Base-by-base conservation (phyloP, 108 stramenopile genomes). In the Cyclotella cryptica region DNA sequence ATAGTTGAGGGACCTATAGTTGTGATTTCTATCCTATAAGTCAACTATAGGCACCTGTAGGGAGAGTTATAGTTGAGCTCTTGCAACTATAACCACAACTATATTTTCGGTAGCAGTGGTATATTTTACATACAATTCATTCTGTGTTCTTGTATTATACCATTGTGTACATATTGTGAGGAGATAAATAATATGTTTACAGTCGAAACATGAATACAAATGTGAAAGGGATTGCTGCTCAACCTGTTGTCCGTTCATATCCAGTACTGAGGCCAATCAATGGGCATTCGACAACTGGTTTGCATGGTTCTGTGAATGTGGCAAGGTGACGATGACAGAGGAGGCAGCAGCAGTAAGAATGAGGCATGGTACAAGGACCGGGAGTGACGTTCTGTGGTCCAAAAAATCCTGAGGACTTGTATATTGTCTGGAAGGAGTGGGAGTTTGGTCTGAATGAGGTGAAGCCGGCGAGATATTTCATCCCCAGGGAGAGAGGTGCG, bases 371-470 rank as follows among this genome's bases (percentile, higher is more conserved):
- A 51, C 49, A 17, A 51, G 49, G 49, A 51, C 17, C 3, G 3
- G 19, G 19, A 19, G 49, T 51, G 49, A 19, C 8, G 19, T 51
- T 59, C 49, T 27, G 51, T 39, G 53, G 21, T 52, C 7, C 22
- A 69, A 54, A 54, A 1, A 24, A 27, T 15, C 84, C 64, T 9
- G 61, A 46, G 54, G 29, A 62, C 28, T 52, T 84, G 14, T 46
- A 75, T 51, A 19, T 64, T 10, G 35, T 84, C 15, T 84, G 84
- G 84, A 53, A 74, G 15, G 84, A 84, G 77, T 84, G 63, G 70
- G 61, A 75, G n/a, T 70, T 62, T 68, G 84, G 84, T 21, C 13
- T 79, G 18, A 73, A 55, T 18, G 69, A 74, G 45, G 27, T 42
- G 39, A 84, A 84, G 66, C 69, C 78, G 21, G 83, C 71, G 15